These are phyloP conservation scores for Microdochium nivale DNA, from an alignment of 2,329 filamentous ascomycete genomes.

Conservation along the genomic window DNA sequence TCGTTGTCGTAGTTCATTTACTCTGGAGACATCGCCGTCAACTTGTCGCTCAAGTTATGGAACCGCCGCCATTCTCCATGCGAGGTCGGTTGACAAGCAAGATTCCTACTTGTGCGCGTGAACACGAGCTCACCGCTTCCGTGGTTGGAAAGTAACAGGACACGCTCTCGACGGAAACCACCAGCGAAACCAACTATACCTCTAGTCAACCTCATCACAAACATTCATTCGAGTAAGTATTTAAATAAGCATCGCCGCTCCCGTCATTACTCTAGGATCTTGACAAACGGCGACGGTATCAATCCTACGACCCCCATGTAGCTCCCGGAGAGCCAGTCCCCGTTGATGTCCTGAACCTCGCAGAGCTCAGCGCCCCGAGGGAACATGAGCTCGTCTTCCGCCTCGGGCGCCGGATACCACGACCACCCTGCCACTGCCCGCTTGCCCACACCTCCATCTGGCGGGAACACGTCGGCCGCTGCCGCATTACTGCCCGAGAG, in stretches of 20 bases:
- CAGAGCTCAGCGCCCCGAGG: constrained; percentile 74
- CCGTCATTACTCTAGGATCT: constrained; percentile 24
- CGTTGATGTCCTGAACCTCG: constrained; percentile 81
- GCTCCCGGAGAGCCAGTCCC: constrained; percentile 81
- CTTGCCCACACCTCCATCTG: constrained; percentile 65
- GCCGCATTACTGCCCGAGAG: constrained; percentile 7
- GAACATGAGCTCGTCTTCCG: constrained; percentile 72
- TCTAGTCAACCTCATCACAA: too few species aligned
- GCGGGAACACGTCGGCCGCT: constrained; percentile 47
- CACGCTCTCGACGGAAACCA: too few species aligned
- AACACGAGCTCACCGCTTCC: too few species aligned
- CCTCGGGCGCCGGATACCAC: constrained; percentile 61
- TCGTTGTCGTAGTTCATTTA: too few species aligned
- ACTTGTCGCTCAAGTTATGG: too few species aligned
- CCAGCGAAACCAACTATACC: too few species aligned
- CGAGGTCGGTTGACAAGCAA: too few species aligned
- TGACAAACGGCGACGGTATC: constrained; percentile 73
- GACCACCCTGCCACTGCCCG: constrained; percentile 61
- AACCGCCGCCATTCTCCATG: too few species aligned
- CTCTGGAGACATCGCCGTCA: too few species aligned
- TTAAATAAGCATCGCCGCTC: not conserved
- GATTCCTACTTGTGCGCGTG: too few species aligned
- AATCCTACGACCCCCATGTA: constrained; percentile 75
- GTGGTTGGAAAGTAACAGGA: too few species aligned
- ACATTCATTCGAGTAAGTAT: too few species aligned